Percentiles rank a stretch among this genome's conserved stretches.
Evolutionary conservation across 2,329 filamentous ascomycete genomes (phyloP).

Genomic region (Nigrospora sphaerica): DNA sequence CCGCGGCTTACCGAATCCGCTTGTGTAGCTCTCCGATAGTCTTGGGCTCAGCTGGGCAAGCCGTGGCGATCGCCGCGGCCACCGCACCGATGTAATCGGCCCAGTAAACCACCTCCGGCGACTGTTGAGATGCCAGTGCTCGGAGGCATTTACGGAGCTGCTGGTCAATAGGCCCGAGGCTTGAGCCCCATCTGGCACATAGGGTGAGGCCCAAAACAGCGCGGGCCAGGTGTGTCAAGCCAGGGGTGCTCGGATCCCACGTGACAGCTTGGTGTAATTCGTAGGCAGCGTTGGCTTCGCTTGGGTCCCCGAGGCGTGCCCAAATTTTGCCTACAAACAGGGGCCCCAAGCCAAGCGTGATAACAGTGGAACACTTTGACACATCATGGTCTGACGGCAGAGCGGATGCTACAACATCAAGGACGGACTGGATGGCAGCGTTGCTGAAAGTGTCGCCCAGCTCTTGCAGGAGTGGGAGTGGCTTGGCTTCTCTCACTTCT

Average conservation of each 20-base stretch:
- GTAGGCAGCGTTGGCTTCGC: slow-evolving; percentile 53
- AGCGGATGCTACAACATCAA: slow-evolving; percentile 30
- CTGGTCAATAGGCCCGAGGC: slow-evolving; percentile 41
- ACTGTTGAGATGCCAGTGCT: slow-evolving; percentile 28
- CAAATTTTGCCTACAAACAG: slow-evolving; percentile 46
- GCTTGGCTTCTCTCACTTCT: slow-evolving; percentile 54
- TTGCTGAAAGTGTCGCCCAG: slow-evolving; percentile 5
- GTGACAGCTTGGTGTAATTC: slow-evolving; percentile 68
- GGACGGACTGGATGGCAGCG: slow-evolving; percentile 26
- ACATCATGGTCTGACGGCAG: slow-evolving; percentile 31
- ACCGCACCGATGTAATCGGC: slow-evolving; percentile 45
- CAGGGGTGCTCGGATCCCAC: slow-evolving; percentile 62
- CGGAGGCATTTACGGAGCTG: slow-evolving; percentile 34
- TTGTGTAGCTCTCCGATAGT: slow-evolving; percentile 24
- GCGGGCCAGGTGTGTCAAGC: slow-evolving; percentile 65
- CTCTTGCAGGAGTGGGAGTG: slow-evolving; percentile 40
- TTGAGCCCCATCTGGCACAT: slow-evolving; percentile 67
- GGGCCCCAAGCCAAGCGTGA: slow-evolving; percentile 32
- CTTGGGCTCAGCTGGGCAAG: slow-evolving; percentile 34
- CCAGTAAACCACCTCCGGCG: slow-evolving; percentile 40
- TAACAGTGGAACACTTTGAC: slow-evolving; percentile 29
- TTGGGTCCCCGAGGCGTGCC: slow-evolving; percentile 39
- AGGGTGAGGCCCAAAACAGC: slow-evolving; percentile 65
- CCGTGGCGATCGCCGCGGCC: slow-evolving; percentile 32
- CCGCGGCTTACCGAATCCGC: slow-evolving; percentile 27